Evolutionary conservation across 1,284 basidiomycete genomes (phyloP), one percentile per base, ranked within the genome.

Genomic region (Ceratobasidium sp.): DNA sequence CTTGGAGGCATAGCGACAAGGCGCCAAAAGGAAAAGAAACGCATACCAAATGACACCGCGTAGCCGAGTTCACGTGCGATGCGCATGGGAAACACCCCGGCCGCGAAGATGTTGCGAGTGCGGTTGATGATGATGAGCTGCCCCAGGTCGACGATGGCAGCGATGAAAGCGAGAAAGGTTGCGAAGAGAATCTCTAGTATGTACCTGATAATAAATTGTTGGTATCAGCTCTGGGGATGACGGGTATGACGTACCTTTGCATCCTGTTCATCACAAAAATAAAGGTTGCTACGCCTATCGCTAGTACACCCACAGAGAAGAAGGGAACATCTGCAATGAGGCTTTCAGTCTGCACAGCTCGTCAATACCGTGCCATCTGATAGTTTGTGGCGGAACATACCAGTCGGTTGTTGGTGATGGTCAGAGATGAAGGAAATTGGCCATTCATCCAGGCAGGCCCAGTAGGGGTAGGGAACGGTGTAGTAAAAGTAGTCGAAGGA

Each of bases 21-120:
- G 54, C 81, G 82, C 92, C 91, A 93, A 76, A 89, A 88, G 79
- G 89, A 92, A 19, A 92, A 79, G 78, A 88, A 88, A 53, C 88
- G 85, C 61, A 88, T 81, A 2, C 88, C 88, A 71, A 86, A 80
- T 13, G 90, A 87, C 19, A 91, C 78, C 4, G 88, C 83, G 75
- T 89, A 84, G 63, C 86, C 82, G 34, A 90, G 82, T 80, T 92
- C 92, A 58, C 90, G 87, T 8, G 86, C 81, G 64, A 84, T 84
- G 48, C 87, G 81, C 48, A 89, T 81, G 1, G 83, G 84, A 14
- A 81, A 77, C 62, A 85, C 81, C n/a, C 80, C 77, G 31, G 79
- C 77, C n/a, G 81, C 78, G 13, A 64, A 61, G 34, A 46, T 54
- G n/a, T 84, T 85, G 72, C 83, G 81, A 27, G 53, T 56, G 27